Conservation (phyloP, 257 asterid species). For the Salvia miltiorrhiza region DNA sequence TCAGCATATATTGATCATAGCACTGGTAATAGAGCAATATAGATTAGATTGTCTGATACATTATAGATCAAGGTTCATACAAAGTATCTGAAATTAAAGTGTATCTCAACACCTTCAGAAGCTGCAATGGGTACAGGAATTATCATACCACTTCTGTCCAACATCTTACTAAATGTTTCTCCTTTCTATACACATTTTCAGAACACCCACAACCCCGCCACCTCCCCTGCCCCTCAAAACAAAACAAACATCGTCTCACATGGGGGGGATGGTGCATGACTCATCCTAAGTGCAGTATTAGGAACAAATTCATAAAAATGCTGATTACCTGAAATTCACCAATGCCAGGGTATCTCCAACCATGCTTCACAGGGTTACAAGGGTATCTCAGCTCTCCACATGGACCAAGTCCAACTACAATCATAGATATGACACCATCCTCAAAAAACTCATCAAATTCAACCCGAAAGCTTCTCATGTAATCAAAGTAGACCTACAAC, state of each 20-base stretch:
- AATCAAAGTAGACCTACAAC: slow-evolving; percentile 85
- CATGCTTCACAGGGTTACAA: slow-evolving; percentile 77
- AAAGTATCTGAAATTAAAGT: neutral
- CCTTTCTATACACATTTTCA: neutral
- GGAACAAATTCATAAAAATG: neutral
- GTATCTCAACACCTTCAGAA: slow-evolving; percentile 4
- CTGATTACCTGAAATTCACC: slow-evolving; percentile 86
- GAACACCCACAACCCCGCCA: neutral
- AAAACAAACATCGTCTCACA: neutral
- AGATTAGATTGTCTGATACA: neutral
- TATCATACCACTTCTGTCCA: neutral
- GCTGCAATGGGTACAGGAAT: slow-evolving; percentile 4
- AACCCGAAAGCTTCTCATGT: slow-evolving; percentile 89
- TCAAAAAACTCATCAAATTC: slow-evolving; percentile 78
- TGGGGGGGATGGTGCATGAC: neutral
- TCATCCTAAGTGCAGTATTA: neutral
- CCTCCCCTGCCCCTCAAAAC: neutral
- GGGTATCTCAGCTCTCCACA: slow-evolving; percentile 92
- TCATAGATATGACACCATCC: slow-evolving; percentile 62
- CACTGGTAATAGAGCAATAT: slow-evolving; percentile 51
- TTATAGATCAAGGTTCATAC: neutral
- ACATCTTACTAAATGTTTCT: neutral
- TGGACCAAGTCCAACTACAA: slow-evolving; percentile 86
- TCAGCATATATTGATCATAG: slow-evolving; percentile 75
- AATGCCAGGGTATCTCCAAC: slow-evolving; percentile 90